These are phyloP conservation scores for Marchantia polymorpha DNA, from an alignment of 225 moss, liverwort and hornwort species.

Conservation along the genomic window DNA sequence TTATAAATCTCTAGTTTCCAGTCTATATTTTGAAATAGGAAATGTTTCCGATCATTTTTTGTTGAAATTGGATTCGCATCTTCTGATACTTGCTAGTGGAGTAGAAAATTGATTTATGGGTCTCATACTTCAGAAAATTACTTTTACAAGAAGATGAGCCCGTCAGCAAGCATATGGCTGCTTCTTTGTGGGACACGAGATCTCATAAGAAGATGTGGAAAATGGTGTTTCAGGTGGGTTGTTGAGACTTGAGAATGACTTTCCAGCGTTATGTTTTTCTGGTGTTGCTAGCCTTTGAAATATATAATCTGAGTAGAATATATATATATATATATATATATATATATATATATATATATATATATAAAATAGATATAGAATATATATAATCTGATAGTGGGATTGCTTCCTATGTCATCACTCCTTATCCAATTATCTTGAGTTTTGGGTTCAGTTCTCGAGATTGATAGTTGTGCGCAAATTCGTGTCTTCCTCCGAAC, in stretches of 20 bases:
- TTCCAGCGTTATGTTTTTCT: too few relatives aligned
- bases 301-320: too few relatives aligned
- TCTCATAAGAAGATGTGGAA: constrained; percentile 72
- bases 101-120: not conserved
- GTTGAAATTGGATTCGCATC: not conserved
- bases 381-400: too few relatives aligned
- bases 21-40: not conserved
- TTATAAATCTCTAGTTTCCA: too few relatives aligned
- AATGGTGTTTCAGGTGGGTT: constrained; percentile 62
- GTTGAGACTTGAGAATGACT: not conserved
- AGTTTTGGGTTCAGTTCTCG: not conserved
- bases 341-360: too few relatives aligned
- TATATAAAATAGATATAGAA: too few relatives aligned
- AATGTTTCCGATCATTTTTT: not conserved
- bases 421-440: too few relatives aligned
- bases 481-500: not conserved
- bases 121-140: not conserved
- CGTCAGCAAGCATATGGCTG: constrained; percentile 56
- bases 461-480: not conserved
- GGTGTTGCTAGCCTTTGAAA: too few relatives aligned
- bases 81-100: not conserved
- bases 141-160: not conserved
- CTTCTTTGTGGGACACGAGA: constrained; percentile 62
- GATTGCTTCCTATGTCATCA: too few relatives aligned
- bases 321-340: too few relatives aligned